These are phyloP conservation scores for Colletotrichum australisinense DNA, from an alignment of 2,329 filamentous ascomycete genomes.

Conservation along the genomic window DNA sequence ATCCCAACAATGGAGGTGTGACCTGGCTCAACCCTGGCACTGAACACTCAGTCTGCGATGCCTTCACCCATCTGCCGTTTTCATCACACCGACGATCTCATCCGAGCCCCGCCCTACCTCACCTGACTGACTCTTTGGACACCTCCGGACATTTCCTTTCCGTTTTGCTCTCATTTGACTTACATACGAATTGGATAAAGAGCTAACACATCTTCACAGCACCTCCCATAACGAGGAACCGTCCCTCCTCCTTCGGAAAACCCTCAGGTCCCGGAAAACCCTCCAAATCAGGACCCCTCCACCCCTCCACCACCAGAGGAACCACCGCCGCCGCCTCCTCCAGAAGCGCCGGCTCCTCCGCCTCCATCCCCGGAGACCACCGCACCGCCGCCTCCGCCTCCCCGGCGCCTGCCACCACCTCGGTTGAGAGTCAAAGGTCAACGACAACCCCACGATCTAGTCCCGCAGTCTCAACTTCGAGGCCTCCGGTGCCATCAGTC, in stretches of 20 bases:
- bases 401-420: neutral
- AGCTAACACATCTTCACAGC: constrained; percentile 18
- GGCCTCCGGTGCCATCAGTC: neutral
- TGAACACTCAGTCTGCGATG: neutral
- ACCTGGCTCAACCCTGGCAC: constrained; percentile 4
- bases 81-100: neutral
- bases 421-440: neutral
- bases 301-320: neutral
- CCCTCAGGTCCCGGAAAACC: neutral
- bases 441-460: neutral
- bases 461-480: constrained; percentile 6
- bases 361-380: neutral
- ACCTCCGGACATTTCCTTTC: constrained; percentile 12
- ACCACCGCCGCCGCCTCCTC: neutral
- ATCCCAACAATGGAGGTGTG: neutral
- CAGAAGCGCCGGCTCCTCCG: neutral
- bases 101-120: neutral
- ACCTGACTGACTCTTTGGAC: neutral
- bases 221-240: constrained; percentile 5
- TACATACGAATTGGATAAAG: neutral
- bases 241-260: constrained; percentile 13
- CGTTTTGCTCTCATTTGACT: constrained; percentile 7
- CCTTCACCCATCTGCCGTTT: neutral
- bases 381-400: neutral
- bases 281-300: constrained; percentile 8